phyloP scores from a whole-genome alignment of 495 filamentous ascomycete species.

The Glonium stellatum region DNA sequence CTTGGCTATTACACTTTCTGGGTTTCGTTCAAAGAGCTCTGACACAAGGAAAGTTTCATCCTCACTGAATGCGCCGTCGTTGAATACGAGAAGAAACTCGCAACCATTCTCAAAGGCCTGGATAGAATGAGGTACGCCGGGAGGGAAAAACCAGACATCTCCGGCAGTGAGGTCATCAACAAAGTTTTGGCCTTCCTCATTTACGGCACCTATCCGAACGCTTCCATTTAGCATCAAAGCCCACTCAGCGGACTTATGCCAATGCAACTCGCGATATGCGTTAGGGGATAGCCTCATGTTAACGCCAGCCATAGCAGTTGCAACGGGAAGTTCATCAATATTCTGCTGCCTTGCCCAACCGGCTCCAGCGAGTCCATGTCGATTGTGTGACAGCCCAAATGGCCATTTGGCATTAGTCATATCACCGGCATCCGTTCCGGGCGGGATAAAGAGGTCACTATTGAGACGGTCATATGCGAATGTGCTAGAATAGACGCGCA shows the following conservation, averaged over 20 bases:
- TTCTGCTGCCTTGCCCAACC: slow-evolving; percentile 71
- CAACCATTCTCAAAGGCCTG: no score
- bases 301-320: slow-evolving; percentile 65
- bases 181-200: slow-evolving; percentile 60
- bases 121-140: no score
- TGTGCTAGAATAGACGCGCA: slow-evolving; percentile 37
- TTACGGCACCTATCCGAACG: slow-evolving; percentile 52
- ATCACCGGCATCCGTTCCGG: slow-evolving; percentile 54
- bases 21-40: slow-evolving; percentile 60
- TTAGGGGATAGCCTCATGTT: slow-evolving; percentile 66
- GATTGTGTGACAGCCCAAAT: slow-evolving; percentile 58
- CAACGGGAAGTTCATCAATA: slow-evolving; percentile 52
- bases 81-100: no score
- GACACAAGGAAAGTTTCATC: slow-evolving; percentile 62
- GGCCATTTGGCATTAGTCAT: slow-evolving; percentile 65
- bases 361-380: slow-evolving; percentile 48
- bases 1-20: slow-evolving; percentile 53
- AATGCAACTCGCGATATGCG: slow-evolving; percentile 63
- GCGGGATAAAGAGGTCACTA: slow-evolving; percentile 58
- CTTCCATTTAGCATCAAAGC: slow-evolving; percentile 55
- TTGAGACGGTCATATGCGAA: slow-evolving; percentile 57
- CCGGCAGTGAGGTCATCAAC: slow-evolving; percentile 62
- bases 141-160: no score
- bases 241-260: slow-evolving; percentile 68
- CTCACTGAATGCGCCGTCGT: slow-evolving; percentile 60